Evolutionary conservation across 345 rosid genomes (phyloP), one percentile per base, ranked within the genome.

Genomic region (Tarenaya hassleriana): DNA sequence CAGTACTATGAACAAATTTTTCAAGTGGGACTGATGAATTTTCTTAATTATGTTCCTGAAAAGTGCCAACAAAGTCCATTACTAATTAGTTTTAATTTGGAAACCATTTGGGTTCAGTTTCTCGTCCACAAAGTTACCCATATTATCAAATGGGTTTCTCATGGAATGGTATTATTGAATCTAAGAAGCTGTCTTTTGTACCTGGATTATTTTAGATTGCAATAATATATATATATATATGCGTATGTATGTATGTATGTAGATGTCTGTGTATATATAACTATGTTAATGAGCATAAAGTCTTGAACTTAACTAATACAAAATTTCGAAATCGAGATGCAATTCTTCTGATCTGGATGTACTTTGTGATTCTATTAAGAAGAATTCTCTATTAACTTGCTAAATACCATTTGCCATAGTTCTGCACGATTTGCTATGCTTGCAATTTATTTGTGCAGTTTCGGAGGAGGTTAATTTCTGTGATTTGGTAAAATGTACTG

Each of bases 271-370:
- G 27, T 18, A 40, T 24, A 34, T 44, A 16, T 44, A 18, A 52
- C 47, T 31, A 46, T 52, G 12, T 44, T 33, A 34, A 44, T 44
- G 45, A 34, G 10, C 21, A 34, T 47, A 9, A 31, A 52, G 12
- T 20, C 55, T 32, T 62, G 41, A 62, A 45, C 40, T 52, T 52
- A 46, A 61, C 45, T 35, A 24, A 24, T 24, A 62, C 55, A 24
- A 3, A 35, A 52, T 18, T 45, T 46, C 21, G 53, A 14, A 20
- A 20, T 45, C 8, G 41, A 47, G 29, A 45, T 16, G 29, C 40
- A 40, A 40, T 48, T 35, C 12, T 18, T 55, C 27, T 33, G 41
- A 46, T 46, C 19, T 38, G 60, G 54, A 31, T 8, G 34, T 24
- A 33, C 49, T 15, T 48, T 16, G 21, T 48, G 56, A 7, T 47